A percentile compares a stretch with the other conserved stretches of the same genome.
These are phyloP conservation scores for Coemansia sp. DNA, from an alignment of 192 early-diverging fungal species.

Conservation along the genomic window DNA sequence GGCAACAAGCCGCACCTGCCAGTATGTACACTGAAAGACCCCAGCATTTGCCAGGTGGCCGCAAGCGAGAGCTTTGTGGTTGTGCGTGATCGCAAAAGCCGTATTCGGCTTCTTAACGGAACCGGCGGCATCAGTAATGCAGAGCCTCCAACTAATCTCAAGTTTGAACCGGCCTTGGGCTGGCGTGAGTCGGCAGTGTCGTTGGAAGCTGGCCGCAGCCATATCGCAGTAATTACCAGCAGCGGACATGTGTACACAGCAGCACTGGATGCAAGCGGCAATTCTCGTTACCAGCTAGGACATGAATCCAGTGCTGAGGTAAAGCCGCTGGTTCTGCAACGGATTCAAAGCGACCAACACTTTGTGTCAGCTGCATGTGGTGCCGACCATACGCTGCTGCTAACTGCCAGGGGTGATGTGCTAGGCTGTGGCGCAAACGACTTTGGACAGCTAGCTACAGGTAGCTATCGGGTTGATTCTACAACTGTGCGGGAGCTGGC, in stretches of 20 bases:
- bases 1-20: conserved; percentile 24
- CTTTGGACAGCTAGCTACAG: conserved; percentile 48
- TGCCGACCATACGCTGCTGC: conserved; percentile 30
- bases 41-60: conserved; percentile 19
- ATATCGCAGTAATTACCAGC: conserved; percentile 31
- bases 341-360: conserved; percentile 13
- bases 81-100: conserved; percentile 29
- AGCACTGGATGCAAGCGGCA: conserved; percentile 25
- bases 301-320: conserved; percentile 1
- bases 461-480: conserved; percentile 14
- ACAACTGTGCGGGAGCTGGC: conserved; percentile 25
- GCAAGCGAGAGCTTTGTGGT: conserved; percentile 25
- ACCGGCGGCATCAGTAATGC: neutral
- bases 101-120: conserved; percentile 24
- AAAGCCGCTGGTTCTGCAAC: conserved; percentile 17
- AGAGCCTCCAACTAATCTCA: neutral
- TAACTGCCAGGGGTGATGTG: conserved; percentile 35
- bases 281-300: conserved; percentile 25
- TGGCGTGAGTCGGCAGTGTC: conserved; percentile 45
- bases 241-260: conserved; percentile 39
- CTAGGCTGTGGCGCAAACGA: conserved; percentile 47
- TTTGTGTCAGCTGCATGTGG: conserved; percentile 32
- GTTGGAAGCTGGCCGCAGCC: conserved; percentile 32
- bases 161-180: conserved; percentile 38
- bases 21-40: conserved; percentile 19